Conservation (phyloP, 2,329 filamentous ascomycete genomes). For the Arthrobotrys musiformis region DNA sequence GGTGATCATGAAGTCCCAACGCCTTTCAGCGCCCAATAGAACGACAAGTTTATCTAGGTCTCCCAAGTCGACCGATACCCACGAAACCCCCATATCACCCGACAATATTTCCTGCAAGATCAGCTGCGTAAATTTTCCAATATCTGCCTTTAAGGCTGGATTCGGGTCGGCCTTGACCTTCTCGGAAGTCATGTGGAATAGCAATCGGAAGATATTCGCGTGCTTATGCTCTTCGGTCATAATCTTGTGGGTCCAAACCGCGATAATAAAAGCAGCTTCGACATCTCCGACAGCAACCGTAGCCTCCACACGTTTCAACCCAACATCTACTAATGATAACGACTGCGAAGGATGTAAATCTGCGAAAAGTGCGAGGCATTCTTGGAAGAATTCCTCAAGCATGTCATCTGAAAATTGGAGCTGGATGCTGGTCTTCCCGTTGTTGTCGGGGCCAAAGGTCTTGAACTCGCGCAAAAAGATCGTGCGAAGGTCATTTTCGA, state of each 20-base stretch:
- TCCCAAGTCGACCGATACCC: slow-evolving; percentile 35
- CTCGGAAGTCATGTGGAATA: slow-evolving; percentile 43
- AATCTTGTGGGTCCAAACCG: slow-evolving; percentile 45
- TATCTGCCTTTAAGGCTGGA: slow-evolving; percentile 24
- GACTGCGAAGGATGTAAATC: neutral
- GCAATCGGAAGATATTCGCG: slow-evolving; percentile 25
- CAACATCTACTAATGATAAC: slow-evolving; percentile 41
- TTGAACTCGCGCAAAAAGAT: slow-evolving; percentile 50
- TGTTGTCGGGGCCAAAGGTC: slow-evolving; percentile 42
- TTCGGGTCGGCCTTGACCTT: slow-evolving; percentile 33
- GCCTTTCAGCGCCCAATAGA: slow-evolving; percentile 14
- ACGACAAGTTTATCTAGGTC: slow-evolving; percentile 32
- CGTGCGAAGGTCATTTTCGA: slow-evolving; percentile 26
- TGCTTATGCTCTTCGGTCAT: slow-evolving; percentile 41
- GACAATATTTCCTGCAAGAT: slow-evolving; percentile 40
- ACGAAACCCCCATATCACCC: slow-evolving; percentile 35
- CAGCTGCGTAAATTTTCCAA: slow-evolving; percentile 37
- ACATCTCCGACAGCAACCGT: slow-evolving; percentile 24
- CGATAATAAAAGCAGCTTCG: slow-evolving; percentile 40
- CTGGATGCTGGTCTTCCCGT: slow-evolving; percentile 26
- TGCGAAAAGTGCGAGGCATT: slow-evolving; percentile 35
- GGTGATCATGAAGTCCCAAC: slow-evolving; percentile 41
- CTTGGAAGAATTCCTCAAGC: slow-evolving; percentile 40
- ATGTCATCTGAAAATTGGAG: slow-evolving; percentile 49
- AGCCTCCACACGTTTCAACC: slow-evolving; percentile 34